Evolutionary conservation across 257 asterid species (phyloP).

Genomic region (Nicotiana sylvestris): DNA sequence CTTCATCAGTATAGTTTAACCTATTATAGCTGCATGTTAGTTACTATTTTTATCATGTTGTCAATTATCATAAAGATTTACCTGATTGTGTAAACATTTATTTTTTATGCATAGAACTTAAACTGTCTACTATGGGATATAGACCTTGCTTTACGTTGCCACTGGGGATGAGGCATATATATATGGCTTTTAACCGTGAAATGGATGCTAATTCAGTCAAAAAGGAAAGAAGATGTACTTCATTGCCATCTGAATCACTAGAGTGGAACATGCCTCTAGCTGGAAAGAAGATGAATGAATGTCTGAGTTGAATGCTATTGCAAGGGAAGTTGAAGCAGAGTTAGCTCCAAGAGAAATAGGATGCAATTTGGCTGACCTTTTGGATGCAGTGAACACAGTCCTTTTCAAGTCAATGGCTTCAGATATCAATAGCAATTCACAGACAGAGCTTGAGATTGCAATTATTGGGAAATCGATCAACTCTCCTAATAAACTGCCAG

Average conservation of each 20-base stretch:
- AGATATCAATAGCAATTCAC: too few species aligned
- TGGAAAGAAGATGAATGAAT: too few species aligned
- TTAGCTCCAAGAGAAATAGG: too few species aligned
- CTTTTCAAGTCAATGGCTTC: too few species aligned
- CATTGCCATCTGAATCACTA: slow-evolving; percentile 3
- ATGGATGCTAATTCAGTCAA: slow-evolving; percentile 49
- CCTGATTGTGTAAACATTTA: too few species aligned
- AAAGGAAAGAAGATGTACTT: slow-evolving; percentile 43
- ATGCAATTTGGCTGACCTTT: too few species aligned
- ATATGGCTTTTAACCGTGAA: slow-evolving; percentile 56
- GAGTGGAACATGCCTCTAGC: slow-evolving; percentile 39
- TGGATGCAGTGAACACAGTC: too few species aligned
- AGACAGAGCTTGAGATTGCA: too few species aligned
- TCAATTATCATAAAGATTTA: background rate
- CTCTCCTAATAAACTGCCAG: too few species aligned
- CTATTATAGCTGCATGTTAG: background rate
- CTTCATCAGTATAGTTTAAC: background rate
- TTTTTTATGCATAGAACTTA: background rate
- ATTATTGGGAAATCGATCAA: too few species aligned
- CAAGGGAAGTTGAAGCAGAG: too few species aligned
- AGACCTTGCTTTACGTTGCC: slow-evolving; percentile 68
- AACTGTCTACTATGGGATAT: background rate
- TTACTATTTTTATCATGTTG: background rate
- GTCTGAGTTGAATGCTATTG: too few species aligned
- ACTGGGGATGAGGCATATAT: slow-evolving; percentile 76